Conservation (phyloP, 441 rosid genomes). For the Lagerstroemia fauriei region DNA sequence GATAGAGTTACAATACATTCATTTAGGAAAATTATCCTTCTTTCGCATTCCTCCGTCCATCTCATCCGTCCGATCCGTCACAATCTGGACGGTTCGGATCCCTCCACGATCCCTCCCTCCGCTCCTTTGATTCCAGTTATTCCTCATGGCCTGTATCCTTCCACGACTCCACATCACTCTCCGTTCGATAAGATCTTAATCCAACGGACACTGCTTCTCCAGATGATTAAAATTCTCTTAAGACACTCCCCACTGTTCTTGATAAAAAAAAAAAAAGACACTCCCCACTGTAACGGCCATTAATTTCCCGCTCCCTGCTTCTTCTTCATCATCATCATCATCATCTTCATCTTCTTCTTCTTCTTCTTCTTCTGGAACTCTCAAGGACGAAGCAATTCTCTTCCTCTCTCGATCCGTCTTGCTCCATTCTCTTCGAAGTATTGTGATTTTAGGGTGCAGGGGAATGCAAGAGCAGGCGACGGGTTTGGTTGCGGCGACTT, state of each 20-base stretch:
- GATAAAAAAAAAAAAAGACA: too few species aligned
- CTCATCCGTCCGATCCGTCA: constrained; percentile 41
- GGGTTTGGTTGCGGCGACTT: constrained; percentile 27
- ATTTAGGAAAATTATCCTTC: too few species aligned
- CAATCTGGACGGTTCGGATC: constrained; percentile 23
- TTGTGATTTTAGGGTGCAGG: not conserved
- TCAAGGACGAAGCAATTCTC: not conserved
- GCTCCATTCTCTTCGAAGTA: not conserved
- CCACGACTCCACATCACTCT: constrained; percentile 48
- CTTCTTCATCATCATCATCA: not conserved
- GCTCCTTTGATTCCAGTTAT: constrained; percentile 51
- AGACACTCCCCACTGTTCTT: not conserved
- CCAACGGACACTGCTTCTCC: constrained; percentile 40
- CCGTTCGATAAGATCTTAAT: constrained; percentile 46
- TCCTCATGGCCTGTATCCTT: constrained; percentile 49
- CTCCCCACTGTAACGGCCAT: not conserved
- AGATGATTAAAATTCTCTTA: not conserved
- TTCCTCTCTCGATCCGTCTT: not conserved
- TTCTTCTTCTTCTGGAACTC: not conserved
- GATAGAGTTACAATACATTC: too few species aligned
- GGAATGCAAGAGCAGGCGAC: constrained; percentile 33
- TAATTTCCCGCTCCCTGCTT: constrained; percentile 17
- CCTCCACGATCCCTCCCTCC: constrained; percentile 48
- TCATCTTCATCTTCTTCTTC: not conserved
- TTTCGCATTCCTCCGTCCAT: not conserved